Evolutionary conservation across 2,329 filamentous ascomycete species (phyloP).

Genomic region (Balansia obtecta): DNA sequence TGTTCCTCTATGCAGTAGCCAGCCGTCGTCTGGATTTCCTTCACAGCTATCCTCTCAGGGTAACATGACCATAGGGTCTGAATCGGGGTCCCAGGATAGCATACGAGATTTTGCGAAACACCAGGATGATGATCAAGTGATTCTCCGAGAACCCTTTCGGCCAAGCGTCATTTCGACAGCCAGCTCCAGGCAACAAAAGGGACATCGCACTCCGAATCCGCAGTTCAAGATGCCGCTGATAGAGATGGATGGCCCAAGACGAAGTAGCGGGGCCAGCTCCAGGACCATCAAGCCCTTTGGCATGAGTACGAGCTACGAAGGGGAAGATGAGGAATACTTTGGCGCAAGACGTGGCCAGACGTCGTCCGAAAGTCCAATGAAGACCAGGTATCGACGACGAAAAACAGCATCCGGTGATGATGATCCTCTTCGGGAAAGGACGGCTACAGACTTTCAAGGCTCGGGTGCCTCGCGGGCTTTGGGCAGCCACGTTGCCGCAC

Average conservation of each 20-base stretch:
- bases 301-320: conserved; percentile 10
- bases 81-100: conserved; percentile 40
- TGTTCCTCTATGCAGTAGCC: conserved; percentile 25
- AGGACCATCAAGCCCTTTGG: conserved; percentile 19
- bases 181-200: conserved; percentile 10
- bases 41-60: conserved; percentile 31
- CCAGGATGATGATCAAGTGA: conserved; percentile 43
- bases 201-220: conserved; percentile 31
- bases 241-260: conserved; percentile 25
- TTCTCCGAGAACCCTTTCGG: conserved; percentile 41
- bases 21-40: conserved; percentile 23
- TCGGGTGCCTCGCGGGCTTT: conserved; percentile 10
- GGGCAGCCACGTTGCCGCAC: conserved; percentile 20
- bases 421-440: conserved; percentile 10
- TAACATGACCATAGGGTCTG: conserved; percentile 19
- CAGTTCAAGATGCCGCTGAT: conserved; percentile 42
- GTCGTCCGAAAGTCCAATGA: conserved; percentile 13
- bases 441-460: conserved; percentile 6
- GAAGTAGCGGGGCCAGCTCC: conserved; percentile 17
- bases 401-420: conserved; percentile 7
- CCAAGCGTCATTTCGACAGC: conserved; percentile 36
- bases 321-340: conserved; percentile 15
- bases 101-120: conserved; percentile 39
- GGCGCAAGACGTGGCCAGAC: conserved; percentile 16
- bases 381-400: conserved; percentile 11